Base-by-base conservation (phyloP, 345 rosid species). In the Geranium brycei region DNA sequence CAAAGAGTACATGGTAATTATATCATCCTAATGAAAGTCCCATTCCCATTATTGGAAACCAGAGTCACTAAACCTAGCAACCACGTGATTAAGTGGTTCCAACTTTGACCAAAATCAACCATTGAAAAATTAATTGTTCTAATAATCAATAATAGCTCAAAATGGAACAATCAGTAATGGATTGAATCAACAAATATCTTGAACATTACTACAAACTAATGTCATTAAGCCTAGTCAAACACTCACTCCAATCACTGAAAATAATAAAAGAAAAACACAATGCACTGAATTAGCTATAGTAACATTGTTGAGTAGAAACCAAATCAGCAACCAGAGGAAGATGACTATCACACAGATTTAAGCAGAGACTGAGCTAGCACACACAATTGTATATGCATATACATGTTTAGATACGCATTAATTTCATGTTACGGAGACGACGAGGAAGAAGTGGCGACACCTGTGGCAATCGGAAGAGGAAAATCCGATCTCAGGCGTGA, bases 381-480 rank as follows among this genome's bases (percentile, higher is more conserved):
- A 17, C 59, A 57, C 58, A 56, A 41, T 41, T 3, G 51, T 11
- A 56, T 56, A 56, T 56, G 14, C 17, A 10, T 17, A 15, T 17
- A 56, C 8, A 57, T 17, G n/a, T 15, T 4, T 1, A 3, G 59
- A 8, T 8, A 11, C 53, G 53, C 11, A 47, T 47, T 13, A 47
- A 47, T 6, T 47, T 47, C 57, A 32, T 38, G 40, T 19, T 8
- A 53, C 57, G 23, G 17, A 63, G 31, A 17, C 1, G 57, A 23
- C 15, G 51, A 55, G 47, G 38, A 51, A 14, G 30, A 62, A 31
- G 62, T 17, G 59, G 2, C 62, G 57, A 58, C 31, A 60, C 69
- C 69, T 51, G 61, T 7, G 73, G 17, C 23, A 66, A 47, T 40
- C 31, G 65, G 30, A 23, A 30, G 28, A 31, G 19, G 40, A 53